Evolutionary conservation across 139 green algal species (phyloP), one percentile per base, ranked within the genome.

Genomic region (Yamagishiella unicocca): DNA sequence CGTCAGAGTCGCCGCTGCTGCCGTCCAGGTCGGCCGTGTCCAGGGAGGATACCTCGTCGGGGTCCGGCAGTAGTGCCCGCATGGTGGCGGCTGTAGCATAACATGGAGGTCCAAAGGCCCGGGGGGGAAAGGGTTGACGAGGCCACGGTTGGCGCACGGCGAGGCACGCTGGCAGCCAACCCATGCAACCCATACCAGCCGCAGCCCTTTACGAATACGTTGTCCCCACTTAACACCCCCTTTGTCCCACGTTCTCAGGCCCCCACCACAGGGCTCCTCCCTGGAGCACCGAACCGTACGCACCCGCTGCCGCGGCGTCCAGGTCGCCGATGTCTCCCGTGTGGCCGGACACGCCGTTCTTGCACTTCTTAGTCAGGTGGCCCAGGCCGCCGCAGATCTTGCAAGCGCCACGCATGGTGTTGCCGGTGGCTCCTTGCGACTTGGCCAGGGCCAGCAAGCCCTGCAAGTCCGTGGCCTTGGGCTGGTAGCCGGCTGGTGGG

Each of bases 341-440:
- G 87, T 93, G 90, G 9, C 82, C 82, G 19, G 92, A 91, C 70
- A 95, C 71, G 19, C 91, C 84, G 87, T 98, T 98, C 55, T 93
- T 92, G 92, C 96, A 98, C 94, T 98, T 95, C 90, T 96, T 96
- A 14, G 96, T 98, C 22, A 98, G 92, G 91, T 98, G 96, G 9
- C 96, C 96, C 22, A 98, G 87, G 72, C 97, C 92, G 35, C 96
- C 95, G 85, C 96, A 98, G 21, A 94, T 88, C 87, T 95, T 96
- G 90, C 96, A 98, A 31, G 95, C 96, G 24, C 96, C 96, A 27
- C 96, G 85, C 1, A 53, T 89, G 3, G 89, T 92, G 54, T 86
- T 90, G 27, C 91, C 90, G 21, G 94, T 91, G 9, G 87, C 92
- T 27, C 94, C 94, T 79, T 97, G 93, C 37, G 83, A 88, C 43